Base-by-base conservation (phyloP, 805 yeast species). In the Monosporozyma siamensis region DNA sequence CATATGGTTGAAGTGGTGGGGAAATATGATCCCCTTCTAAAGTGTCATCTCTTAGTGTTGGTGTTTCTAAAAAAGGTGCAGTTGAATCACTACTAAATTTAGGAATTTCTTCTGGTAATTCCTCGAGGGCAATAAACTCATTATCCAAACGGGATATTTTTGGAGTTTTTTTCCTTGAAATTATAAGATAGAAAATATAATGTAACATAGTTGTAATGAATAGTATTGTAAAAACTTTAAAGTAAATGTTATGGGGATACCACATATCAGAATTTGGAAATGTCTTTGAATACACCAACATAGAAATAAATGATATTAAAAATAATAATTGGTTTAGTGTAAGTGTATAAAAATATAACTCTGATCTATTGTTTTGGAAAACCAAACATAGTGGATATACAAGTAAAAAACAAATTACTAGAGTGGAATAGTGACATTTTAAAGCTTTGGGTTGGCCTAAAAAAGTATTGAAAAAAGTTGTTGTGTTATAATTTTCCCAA, bases 401-500 rank as follows among this genome's bases (percentile, higher is more conserved):
- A 18, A 81, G 51, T 11, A 77, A 58, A 46, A 76, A 70, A 1
- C 80, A 61, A 0, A 67, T 8, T 2, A 68, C 40, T 11, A 75
- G 56, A 3, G 75, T 58, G 2, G 58, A 50, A 8, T 78, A 63
- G 54, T 88, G 96, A 32, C 68, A 51, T 48, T 68, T 68, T 23
- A 88, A 64, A 1, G 79, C 71, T 11, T 68, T 45, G 44, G 76
- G 72, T 49, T 71, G 70, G 3, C 77, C 70, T 24, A 39, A 35
- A 0, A 70, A 71, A 10, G 74, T 55, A 6, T 75, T 78, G 64
- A 85, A 78, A 59, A 72, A 88, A 3, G 86, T 79, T 1, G 90
- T 81, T 11, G 94, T 77, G 55, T 83, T 78, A 63, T 88, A 89
- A 21, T 63, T 58, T 39, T 77, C 78, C 97, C 97, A 89, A 61